Base-by-base conservation (phyloP, 768 basidiomycete species). In the Tricholoma furcatifolium region DNA sequence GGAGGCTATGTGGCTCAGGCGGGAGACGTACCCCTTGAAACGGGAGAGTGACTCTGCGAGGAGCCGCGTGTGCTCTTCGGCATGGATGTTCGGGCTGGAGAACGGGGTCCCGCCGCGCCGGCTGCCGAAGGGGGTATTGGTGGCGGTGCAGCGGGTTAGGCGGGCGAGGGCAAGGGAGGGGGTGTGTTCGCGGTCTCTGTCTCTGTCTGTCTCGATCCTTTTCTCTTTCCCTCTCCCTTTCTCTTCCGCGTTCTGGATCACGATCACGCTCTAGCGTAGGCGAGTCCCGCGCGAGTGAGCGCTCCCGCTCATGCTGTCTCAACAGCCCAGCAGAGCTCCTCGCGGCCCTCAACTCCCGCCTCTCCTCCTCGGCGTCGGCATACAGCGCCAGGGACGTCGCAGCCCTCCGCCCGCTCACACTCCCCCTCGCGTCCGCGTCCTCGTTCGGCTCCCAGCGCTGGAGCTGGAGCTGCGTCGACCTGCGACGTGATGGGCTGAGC, bases 21-120 rank as follows among this genome's bases (percentile, higher is more conserved):
- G 83, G 18, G 75, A 67, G 1, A 91, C 68, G 21, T 87, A 79
- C 2, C 76, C 70, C 64, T 91, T 88, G 57, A 93, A 90, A 74
- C 87, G 81, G 4, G 70, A 64, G 12, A 92, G 68, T 14, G 84
- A 79, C 39, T 92, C 88, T 18, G 83, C 59, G 79, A 92, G 83
- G 41, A 93, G 68, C n/a, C 78, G 72, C 1, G 81, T 74, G 59
- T 91, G 91, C 58, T 91, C 88, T 3, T 49, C 47, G 2, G 73
- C 65, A 34, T 65, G 69, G 9, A 56, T 54, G 34, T 64, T 64
- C 43, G 58, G 60, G 14, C 51, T 34, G 55, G 23, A 15, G 64
- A 48, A 59, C 51, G 4, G 55, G 51, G 18, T 27, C 4, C 27
- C 27, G 27, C 27, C 49, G 41, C 59, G 55, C 21, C 59, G 43